Base-by-base conservation (phyloP, 2,329 filamentous ascomycete species). In the Clonostachys sp. region DNA sequence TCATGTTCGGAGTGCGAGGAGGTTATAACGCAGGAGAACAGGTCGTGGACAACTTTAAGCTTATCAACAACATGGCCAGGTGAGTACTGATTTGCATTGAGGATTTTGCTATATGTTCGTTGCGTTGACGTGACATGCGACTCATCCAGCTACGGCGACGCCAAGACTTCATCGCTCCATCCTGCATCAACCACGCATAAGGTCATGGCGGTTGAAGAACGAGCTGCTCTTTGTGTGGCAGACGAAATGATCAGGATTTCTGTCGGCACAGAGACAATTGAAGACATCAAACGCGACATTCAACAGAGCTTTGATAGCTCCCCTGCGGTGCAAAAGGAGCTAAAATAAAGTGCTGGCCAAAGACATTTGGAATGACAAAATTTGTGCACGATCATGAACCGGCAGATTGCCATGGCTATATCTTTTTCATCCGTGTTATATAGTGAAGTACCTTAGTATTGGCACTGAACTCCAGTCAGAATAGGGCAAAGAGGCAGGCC, bases 181-280 rank as follows among this genome's bases (percentile, higher is more conserved):
- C 85, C 85, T 2, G 86, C 83, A 81, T 81, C 80, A 10, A 88
- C 85, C 2, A 89, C 85, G 14, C 85, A 89, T 57, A 80, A 87
- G 66, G 84, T 87, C 63, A 71, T 88, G 49, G 75, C 68, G 17
- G 82, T 86, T 12, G 75, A 86, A 55, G 85, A 88, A 66, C 83
- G 79, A 61, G 65, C 73, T 41, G 78, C 74, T 58, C 83, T 79
- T 17, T 84, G 85, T 56, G 83, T 87, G 17, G 87, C 83, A 64
- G 53, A 54, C 3, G 56, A 56, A 20, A 42, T 60, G 6, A 58
- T 60, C 45, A 51, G 56, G 12, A 45, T 60, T 6, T 60, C 55
- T 8, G 55, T 60, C 1, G 57, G 57, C 5, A 87, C 80, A 7
- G 85, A 88, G 63, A 83, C 86, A 57, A 85, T 88, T 53, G 83